A percentile compares a stretch with the other conserved stretches of the same genome.
phyloP scores from a whole-genome alignment of 176 grass and related monocot species.

The Aegilops sharonensis region DNA sequence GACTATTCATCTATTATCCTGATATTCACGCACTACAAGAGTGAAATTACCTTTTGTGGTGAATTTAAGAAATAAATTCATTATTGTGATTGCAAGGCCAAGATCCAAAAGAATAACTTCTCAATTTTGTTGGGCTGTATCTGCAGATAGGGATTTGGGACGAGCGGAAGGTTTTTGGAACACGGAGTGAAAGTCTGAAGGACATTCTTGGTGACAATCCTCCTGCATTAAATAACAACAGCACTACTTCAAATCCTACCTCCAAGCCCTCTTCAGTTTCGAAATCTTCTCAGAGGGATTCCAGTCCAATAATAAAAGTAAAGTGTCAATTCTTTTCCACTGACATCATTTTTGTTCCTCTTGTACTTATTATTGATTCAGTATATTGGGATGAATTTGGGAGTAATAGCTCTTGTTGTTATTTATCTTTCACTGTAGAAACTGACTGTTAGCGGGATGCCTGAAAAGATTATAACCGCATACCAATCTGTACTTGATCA shows the following conservation, averaged over 20 bases:
- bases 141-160: slow-evolving; percentile 93
- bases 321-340: slow-evolving; percentile 34
- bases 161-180: slow-evolving; percentile 90
- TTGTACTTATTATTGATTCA: slow-evolving; percentile 17
- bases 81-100: background rate
- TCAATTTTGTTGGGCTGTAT: slow-evolving; percentile 26
- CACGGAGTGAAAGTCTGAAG: slow-evolving; percentile 68
- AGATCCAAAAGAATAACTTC: background rate
- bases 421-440: slow-evolving; percentile 58
- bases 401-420: slow-evolving; percentile 29
- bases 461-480: slow-evolving; percentile 88
- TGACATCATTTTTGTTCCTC: slow-evolving; percentile 23
- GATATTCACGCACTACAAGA: background rate
- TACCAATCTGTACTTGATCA: slow-evolving; percentile 76
- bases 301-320: slow-evolving; percentile 71
- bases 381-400: slow-evolving; percentile 29
- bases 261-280: slow-evolving; percentile 60
- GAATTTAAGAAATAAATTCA: background rate
- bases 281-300: slow-evolving; percentile 66
- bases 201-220: slow-evolving; percentile 66
- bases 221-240: slow-evolving; percentile 41
- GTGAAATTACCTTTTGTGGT: background rate
- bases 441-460: slow-evolving; percentile 85
- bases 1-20: slow-evolving; percentile 1
- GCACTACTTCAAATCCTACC: slow-evolving; percentile 54